phyloP scores from a whole-genome alignment of 148 eudicot species.

The Rhododendron ferrugineum region DNA sequence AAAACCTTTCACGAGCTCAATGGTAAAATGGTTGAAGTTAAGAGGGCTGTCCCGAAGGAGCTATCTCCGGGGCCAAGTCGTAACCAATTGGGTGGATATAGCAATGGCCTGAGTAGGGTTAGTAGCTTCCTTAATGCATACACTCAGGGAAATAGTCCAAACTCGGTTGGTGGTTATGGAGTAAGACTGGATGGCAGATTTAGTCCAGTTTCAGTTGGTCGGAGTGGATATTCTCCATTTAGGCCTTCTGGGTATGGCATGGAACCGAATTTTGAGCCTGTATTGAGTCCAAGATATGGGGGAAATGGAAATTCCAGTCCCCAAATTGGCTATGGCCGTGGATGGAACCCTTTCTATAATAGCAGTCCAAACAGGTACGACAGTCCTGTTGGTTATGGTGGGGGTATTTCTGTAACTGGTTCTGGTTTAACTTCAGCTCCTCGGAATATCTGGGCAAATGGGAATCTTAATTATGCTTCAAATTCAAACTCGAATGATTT shows the following conservation, averaged over 20 bases:
- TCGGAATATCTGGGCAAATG: slow-evolving; percentile 74
- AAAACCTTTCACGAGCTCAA: slow-evolving; percentile 88
- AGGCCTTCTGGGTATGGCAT: slow-evolving; percentile 46
- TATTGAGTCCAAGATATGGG: slow-evolving; percentile 43
- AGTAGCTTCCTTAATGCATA: slow-evolving; percentile 62
- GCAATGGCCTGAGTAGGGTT: slow-evolving; percentile 51
- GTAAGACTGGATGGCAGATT: slow-evolving; percentile 67
- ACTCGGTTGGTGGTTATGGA: slow-evolving; percentile 56
- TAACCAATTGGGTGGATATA: slow-evolving; percentile 46
- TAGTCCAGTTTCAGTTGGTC: slow-evolving; percentile 53
- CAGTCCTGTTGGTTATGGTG: slow-evolving; percentile 46
- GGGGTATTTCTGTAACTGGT: slow-evolving; percentile 38
- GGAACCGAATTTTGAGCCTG: slow-evolving; percentile 53
- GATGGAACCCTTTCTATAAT: slow-evolving; percentile 32
- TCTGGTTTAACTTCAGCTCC: slow-evolving; percentile 40
- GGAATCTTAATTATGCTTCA: slow-evolving; percentile 32
- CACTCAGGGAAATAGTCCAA: slow-evolving; percentile 53
- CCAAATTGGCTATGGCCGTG: slow-evolving; percentile 52
- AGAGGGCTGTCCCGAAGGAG: slow-evolving; percentile 95
- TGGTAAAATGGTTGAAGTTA: slow-evolving; percentile 97
- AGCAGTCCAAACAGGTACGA: slow-evolving; percentile 43
- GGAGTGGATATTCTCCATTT: slow-evolving; percentile 64
- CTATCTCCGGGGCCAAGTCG: slow-evolving; percentile 71
- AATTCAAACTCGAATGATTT: slow-evolving; percentile 38
- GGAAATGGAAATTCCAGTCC: slow-evolving; percentile 42